A percentile compares a stretch with the other conserved stretches of the same genome.
Evolutionary conservation across 1,139 yeast species (phyloP).

Genomic region (Sugiyamaella japonica): DNA sequence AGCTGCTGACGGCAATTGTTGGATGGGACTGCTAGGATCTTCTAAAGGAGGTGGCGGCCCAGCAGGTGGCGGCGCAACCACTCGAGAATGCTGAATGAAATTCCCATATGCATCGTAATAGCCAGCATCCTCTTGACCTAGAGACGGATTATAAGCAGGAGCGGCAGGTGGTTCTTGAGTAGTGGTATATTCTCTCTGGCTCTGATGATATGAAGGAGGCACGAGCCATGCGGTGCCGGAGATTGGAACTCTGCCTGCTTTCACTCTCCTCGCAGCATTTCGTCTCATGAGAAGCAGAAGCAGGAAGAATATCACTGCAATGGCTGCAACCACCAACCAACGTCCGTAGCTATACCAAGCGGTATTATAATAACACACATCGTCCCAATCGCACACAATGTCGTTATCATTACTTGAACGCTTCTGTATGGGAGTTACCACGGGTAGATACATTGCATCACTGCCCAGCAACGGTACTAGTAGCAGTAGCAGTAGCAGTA

Average conservation of each 20-base stretch:
- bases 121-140: slow-evolving; percentile 71
- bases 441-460: neutral
- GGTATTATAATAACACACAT: slow-evolving; percentile 9
- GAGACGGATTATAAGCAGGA: slow-evolving; percentile 47
- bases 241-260: slow-evolving; percentile 65
- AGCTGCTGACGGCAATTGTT: slow-evolving; percentile 2
- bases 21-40: neutral
- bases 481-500: neutral
- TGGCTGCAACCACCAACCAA: slow-evolving; percentile 52
- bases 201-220: slow-evolving; percentile 80
- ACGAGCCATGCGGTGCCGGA: slow-evolving; percentile 90
- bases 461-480: too few species aligned
- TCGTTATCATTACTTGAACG: neutral
- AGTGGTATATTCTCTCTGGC: slow-evolving; percentile 57
- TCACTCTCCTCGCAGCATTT: slow-evolving; percentile 56
- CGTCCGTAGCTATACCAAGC: slow-evolving; percentile 43
- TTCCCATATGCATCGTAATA: slow-evolving; percentile 72
- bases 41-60: neutral
- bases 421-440: neutral
- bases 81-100: slow-evolving; percentile 42
- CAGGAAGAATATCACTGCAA: slow-evolving; percentile 52
- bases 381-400: slow-evolving; percentile 7
- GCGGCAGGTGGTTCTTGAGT: slow-evolving; percentile 29
- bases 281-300: slow-evolving; percentile 49
- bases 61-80: slow-evolving; percentile 22